phyloP scores from a whole-genome alignment of 73 alveolate species.

The Paramecium pentaurelia region DNA sequence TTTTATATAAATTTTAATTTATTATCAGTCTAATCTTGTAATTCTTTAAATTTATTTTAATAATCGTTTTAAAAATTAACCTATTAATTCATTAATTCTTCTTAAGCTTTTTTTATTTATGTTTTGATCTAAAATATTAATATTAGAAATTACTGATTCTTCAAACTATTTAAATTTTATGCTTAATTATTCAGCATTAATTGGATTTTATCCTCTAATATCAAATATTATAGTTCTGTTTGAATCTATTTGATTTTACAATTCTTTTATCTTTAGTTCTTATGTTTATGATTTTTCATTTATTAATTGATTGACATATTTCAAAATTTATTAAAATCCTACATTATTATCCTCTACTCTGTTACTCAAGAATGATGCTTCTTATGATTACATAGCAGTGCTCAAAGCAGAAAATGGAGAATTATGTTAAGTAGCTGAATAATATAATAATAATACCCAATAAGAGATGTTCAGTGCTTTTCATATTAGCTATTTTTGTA shows the following conservation, averaged over 20 bases:
- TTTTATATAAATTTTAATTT: background rate
- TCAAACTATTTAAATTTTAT: background rate
- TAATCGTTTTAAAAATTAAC: conserved; percentile 19
- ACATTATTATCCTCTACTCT: background rate
- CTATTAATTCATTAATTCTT: background rate
- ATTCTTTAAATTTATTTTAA: background rate
- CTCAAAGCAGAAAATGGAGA: background rate
- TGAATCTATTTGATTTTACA: background rate
- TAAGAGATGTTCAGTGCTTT: background rate
- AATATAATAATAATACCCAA: background rate
- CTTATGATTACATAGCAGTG: background rate
- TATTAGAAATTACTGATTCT: background rate
- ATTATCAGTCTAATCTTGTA: background rate
- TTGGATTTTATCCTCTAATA: background rate
- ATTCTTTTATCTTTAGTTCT: background rate
- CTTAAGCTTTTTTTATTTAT: background rate
- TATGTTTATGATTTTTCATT: background rate
- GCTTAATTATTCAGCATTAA: background rate
- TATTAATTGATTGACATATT: background rate
- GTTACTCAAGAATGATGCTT: background rate
- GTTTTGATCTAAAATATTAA: background rate
- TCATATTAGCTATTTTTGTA: background rate
- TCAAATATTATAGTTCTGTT: background rate
- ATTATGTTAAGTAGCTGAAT: background rate
- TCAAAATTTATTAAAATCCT: background rate